Evolutionary conservation across 352 stramenopile species (phyloP).

Genomic region (Globisporangium lucens): DNA sequence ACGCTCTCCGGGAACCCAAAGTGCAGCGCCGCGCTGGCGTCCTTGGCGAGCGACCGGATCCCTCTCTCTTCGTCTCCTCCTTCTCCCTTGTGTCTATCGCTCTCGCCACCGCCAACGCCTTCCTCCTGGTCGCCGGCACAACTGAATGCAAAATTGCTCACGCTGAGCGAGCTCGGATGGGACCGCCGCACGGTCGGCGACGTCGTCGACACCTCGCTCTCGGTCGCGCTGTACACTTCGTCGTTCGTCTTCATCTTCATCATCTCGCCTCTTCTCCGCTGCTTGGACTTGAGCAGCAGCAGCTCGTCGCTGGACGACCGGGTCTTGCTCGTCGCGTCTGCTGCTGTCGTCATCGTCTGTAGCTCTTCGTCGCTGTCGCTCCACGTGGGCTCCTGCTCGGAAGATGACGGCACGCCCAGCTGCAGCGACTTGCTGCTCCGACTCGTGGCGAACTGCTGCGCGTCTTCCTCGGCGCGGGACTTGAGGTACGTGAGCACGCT

Average conservation of each 20-base stretch:
- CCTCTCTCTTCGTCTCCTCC: not conserved
- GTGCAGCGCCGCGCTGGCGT: not conserved
- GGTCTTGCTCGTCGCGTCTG: constrained; percentile 8
- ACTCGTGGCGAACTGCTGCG: not conserved
- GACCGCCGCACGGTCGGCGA: constrained; percentile 19
- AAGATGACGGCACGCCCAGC: not conserved
- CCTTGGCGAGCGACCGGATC: constrained; percentile 1
- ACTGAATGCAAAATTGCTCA: constrained; percentile 16
- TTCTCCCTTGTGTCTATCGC: not conserved
- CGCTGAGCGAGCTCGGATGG: constrained; percentile 10
- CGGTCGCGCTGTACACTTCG: constrained; percentile 60
- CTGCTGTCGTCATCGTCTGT: not conserved
- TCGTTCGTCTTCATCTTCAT: constrained; percentile 20
- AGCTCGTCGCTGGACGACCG: not conserved
- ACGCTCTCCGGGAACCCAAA: constrained; percentile 16
- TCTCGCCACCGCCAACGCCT: not conserved
- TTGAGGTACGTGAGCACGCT: constrained; percentile 68
- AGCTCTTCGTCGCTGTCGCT: constrained; percentile 22
- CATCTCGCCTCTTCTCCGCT: constrained; percentile 23
- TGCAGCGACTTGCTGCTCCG: constrained; percentile 10
- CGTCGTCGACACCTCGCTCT: constrained; percentile 57
- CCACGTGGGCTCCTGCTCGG: constrained; percentile 28
- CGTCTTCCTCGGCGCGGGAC: constrained; percentile 24
- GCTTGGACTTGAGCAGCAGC: constrained; percentile 14
- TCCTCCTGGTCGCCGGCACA: constrained; percentile 37